These are phyloP conservation scores for Hygrophorus russula DNA, from an alignment of 768 basidiomycete species.

Conservation along the genomic window DNA sequence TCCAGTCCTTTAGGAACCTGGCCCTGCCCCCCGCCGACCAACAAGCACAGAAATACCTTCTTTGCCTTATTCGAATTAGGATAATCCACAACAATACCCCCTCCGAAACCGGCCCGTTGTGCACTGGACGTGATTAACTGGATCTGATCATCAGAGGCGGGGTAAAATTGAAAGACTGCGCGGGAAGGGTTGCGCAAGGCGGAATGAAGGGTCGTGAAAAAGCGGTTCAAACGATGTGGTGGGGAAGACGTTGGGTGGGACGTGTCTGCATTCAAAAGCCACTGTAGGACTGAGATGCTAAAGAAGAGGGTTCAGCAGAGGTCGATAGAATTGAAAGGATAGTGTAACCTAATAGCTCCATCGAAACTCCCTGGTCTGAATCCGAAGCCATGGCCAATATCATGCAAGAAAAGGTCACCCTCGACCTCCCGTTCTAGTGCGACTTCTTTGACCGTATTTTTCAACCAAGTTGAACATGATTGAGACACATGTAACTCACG, in stretches of 20 bases:
- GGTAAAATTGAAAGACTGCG: conserved; percentile 91
- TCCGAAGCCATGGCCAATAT: conserved; percentile 96
- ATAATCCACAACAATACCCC: conserved; percentile 93
- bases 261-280: conserved; percentile 95
- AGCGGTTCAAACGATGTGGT: conserved; percentile 72
- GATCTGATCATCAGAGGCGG: conserved; percentile 93
- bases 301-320: conserved; percentile 1
- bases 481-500: conserved; percentile 36
- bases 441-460: conserved; percentile 51
- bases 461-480: neutral
- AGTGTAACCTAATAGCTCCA: conserved; percentile 81
- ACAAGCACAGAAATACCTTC: conserved; percentile 90
- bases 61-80: conserved; percentile 93
- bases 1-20: conserved; percentile 72
- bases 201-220: conserved; percentile 89
- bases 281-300: conserved; percentile 98
- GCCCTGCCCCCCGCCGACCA: conserved; percentile 59
- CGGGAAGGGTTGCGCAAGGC: conserved; percentile 77
- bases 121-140: conserved; percentile 89
- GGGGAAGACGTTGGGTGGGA: conserved; percentile 83
- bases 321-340: conserved; percentile 2
- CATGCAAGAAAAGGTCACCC: conserved; percentile 92
- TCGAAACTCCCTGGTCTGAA: conserved; percentile 97
- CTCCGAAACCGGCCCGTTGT: conserved; percentile 92
- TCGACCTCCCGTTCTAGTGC: conserved; percentile 92